Evolutionary conservation across 176 grass and related monocot species (phyloP), one percentile per base, ranked within the genome.

Genomic region (Ampelocalamus luodianensis): DNA sequence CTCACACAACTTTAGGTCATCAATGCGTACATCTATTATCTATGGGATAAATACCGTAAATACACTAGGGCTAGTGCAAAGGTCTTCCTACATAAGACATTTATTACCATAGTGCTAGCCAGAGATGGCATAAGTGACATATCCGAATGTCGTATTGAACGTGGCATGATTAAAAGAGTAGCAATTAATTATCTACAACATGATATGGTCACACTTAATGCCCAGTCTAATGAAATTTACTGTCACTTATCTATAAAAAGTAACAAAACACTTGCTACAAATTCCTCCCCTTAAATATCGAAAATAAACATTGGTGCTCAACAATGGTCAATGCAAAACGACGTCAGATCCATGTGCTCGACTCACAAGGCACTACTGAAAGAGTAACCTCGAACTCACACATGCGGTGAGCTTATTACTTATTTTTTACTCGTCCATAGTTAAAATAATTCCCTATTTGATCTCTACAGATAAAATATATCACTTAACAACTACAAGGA

Each of bases 41-140:
- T 59, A 10, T 8, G 1, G 0, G 2, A 59, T 10, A 59, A 59
- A n/a, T 23, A 9, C 0, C 6, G 2, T 6, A 6, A 22, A 23
- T 20, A 58, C 20, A 58, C 7, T 58, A 58, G 49, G 55, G 8
- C 2, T 3, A 2, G 3, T n/a, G 22, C 8, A n/a, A 23, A 9
- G 22, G 55, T 58, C 55, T 58, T 58, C 20, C 55, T 58, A 3
- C 20, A 58, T 20, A 58, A 58, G 6, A 58, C 8, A n/a, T 22
- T n/a, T 1, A 23, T n/a, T 3, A 10, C 8, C 5, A 1, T 3
- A 10, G 0, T 59, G 0, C 3, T 23, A 59, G 0, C 1, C 0
- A 58, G 55, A 58, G 20, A 58, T 10, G 55, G 22, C 18, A n/a
- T 7, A 23, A 1, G 4, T 51, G 15, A 51, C 5, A 51, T 51